Conservation (phyloP, 2,329 filamentous ascomycete genomes). For the Lasiodiplodia sp. region DNA sequence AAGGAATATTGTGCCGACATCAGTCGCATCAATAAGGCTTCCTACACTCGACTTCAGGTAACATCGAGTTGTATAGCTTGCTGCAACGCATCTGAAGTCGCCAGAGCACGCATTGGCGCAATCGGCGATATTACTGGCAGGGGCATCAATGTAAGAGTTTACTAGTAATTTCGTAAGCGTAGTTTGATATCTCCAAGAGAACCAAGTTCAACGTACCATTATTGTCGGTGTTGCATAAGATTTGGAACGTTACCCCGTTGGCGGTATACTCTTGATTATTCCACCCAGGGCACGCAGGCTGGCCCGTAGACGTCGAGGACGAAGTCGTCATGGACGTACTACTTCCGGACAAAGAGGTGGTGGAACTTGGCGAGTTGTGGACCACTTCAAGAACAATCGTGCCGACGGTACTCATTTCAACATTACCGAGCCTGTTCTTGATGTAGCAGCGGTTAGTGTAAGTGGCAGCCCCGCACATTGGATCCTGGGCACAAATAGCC, state of each 20-base stretch:
- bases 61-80: background rate
- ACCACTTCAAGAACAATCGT: background rate
- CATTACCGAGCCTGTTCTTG: background rate
- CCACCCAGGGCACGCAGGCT: background rate
- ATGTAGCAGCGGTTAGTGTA: slow-evolving; percentile 7
- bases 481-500: background rate
- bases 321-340: background rate
- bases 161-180: background rate
- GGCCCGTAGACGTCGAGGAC: background rate
- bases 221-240: slow-evolving; percentile 1
- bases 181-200: too few species aligned
- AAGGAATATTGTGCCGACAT: background rate
- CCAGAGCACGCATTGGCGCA: background rate
- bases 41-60: slow-evolving; percentile 2
- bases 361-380: background rate
- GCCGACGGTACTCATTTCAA: background rate
- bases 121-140: background rate
- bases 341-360: background rate
- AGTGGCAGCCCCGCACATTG: background rate
- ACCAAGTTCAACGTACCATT: too few species aligned
- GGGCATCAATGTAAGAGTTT: background rate
- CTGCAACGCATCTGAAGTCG: background rate
- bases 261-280: background rate
- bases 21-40: background rate
- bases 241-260: background rate